Conservation (phyloP, 768 basidiomycete genomes). For the Boletus fagicola region DNA sequence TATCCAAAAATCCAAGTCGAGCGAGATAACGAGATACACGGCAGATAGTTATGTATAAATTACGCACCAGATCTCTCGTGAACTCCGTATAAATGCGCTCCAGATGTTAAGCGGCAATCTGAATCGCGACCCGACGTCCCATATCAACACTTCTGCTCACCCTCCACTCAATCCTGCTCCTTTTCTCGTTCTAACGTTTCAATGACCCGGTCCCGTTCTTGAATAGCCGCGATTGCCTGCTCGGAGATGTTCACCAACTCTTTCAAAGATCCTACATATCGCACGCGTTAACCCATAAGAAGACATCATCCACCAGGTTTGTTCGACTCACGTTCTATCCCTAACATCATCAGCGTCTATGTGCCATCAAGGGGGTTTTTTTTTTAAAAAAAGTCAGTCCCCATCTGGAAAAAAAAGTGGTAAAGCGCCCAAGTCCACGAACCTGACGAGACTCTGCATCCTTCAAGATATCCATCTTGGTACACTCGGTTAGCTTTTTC, state of each 20-base stretch:
- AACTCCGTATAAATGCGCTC: neutral
- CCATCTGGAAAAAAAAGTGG: neutral
- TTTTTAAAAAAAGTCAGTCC: neutral
- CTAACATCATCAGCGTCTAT: constrained; percentile 44
- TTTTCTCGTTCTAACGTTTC: constrained; percentile 5
- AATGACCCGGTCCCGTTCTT: constrained; percentile 30
- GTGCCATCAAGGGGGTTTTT: neutral
- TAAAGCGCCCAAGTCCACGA: constrained; percentile 5
- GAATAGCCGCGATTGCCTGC: constrained; percentile 29
- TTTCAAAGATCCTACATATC: constrained; percentile 31
- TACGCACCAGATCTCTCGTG: neutral
- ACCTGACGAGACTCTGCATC: constrained; percentile 46
- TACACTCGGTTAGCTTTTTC: constrained; percentile 31
- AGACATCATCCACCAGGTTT: neutral
- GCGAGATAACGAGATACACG: neutral
- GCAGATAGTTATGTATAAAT: neutral
- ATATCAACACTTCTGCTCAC: neutral
- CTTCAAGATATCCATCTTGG: constrained; percentile 42
- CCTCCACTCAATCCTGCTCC: constrained; percentile 5
- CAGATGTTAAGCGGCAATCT: neutral
- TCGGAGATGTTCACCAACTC: constrained; percentile 36
- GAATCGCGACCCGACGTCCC: neutral
- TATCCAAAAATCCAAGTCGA: neutral
- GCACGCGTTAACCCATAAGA: neutral
- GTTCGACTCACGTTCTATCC: constrained; percentile 43